Percentiles rank a stretch among this genome's conserved stretches.
These are phyloP conservation scores for Alternaria brassicicola DNA, from an alignment of 2,329 filamentous ascomycete species.

Conservation along the genomic window DNA sequence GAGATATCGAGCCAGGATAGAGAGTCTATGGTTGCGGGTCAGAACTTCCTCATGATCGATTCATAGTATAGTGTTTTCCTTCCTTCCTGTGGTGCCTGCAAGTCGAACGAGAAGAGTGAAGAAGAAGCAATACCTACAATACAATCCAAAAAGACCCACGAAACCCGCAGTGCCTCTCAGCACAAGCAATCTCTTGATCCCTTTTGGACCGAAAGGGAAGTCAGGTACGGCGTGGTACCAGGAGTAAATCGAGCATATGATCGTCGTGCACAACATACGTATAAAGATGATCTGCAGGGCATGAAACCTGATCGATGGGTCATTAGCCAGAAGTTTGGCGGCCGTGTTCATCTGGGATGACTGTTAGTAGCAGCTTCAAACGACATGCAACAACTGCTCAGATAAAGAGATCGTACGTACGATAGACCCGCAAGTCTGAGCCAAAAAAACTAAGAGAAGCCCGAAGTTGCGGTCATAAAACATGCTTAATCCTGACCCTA, in stretches of 20 bases:
- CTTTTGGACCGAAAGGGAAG: slow-evolving; percentile 30
- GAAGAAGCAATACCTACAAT: slow-evolving; percentile 26
- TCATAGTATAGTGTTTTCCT: background rate
- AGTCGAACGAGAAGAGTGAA: background rate
- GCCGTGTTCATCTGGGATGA: slow-evolving; percentile 30
- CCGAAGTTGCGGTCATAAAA: slow-evolving; percentile 36
- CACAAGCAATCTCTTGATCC: slow-evolving; percentile 25
- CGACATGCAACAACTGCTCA: background rate
- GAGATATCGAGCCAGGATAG: slow-evolving; percentile 79
- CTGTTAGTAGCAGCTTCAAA: background rate
- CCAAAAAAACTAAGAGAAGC: slow-evolving; percentile 31
- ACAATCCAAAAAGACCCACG: slow-evolving; percentile 36
- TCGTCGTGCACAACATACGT: slow-evolving; percentile 73
- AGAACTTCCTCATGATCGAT: background rate
- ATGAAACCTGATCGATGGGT: slow-evolving; percentile 35
- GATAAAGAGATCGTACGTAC: slow-evolving; percentile 8
- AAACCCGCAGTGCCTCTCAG: slow-evolving; percentile 35
- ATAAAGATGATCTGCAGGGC: slow-evolving; percentile 70
- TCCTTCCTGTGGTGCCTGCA: background rate
- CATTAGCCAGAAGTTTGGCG: slow-evolving; percentile 33
- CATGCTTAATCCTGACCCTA: slow-evolving; percentile 7
- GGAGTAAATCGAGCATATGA: slow-evolving; percentile 73
- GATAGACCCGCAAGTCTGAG: slow-evolving; percentile 49
- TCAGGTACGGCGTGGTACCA: slow-evolving; percentile 59
- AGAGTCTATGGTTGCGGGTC: slow-evolving; percentile 52